Base-by-base conservation (phyloP, 352 stramenopile species). In the Phytophthora constricta region DNA sequence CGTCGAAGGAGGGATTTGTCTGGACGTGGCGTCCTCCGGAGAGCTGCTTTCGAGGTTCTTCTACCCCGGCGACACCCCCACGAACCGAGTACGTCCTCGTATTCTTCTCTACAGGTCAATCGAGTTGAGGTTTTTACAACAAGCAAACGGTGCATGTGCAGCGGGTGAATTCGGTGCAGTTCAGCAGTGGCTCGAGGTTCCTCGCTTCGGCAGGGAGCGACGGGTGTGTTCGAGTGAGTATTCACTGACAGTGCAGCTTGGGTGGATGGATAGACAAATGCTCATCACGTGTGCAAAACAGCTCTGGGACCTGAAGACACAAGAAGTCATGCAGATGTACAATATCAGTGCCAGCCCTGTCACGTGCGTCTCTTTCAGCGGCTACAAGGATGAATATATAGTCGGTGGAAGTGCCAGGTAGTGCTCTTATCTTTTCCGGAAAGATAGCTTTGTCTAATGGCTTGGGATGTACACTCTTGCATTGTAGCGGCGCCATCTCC, bases 241-340 rank as follows among this genome's bases (percentile, higher is more conserved):
- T 55, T 27, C n/a, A 27, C 10, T 20, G 23, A 20, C 7, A 1
- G 5, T 58, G 14, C 9, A 17, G 14, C 3, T 16, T 28, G 1
- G 1, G 13, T 26, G 8, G 20, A 31, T 7, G 19, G 8, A 19
- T 19, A 28, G 9, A 16, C 7, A 34, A 46, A 8, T 56, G 41
- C 43, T 22, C 4, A 16, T 5, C 26, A 4, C 10, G 45, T 61
- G 52, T 39, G 13, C 16, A 28, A 5, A 62, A 8, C 28, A 86
- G 76, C 48, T 93, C 13, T 93, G 83, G 85, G 83, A 92, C 31
- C 70, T 93, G 20, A 93, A 93, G 58, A 88, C 81, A 4, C 85
- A 92, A 43, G 77, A 92, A 46, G 59, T 91, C 31, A 86, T 77
- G 34, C 83, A 93, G 62, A 77, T 63, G 19, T 92, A 90, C 58